A percentile compares a stretch with the other conserved stretches of the same genome.
These are phyloP conservation scores for Malassezia caprae DNA, from an alignment of 1,284 basidiomycete species.

Conservation along the genomic window DNA sequence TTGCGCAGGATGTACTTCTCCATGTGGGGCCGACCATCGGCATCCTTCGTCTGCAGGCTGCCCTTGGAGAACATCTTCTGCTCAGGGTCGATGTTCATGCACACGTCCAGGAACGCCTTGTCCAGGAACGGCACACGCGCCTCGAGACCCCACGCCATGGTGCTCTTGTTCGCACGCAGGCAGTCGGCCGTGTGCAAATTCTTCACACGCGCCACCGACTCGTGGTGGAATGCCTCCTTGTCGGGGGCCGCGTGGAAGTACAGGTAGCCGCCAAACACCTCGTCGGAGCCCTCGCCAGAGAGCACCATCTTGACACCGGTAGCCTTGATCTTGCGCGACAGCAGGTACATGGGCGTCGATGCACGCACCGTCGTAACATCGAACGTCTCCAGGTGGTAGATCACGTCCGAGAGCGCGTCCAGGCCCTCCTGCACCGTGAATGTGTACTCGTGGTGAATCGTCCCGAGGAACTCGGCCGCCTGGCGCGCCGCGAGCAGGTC, in stretches of 20 bases:
- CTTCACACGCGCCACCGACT: conserved; percentile 88
- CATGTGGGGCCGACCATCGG: conserved; percentile 41
- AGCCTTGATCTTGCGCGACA: conserved; percentile 96
- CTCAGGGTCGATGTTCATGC: conserved; percentile 80
- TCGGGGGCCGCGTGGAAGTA: conserved; percentile 99
- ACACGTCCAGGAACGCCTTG: conserved; percentile 84
- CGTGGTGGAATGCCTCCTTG: conserved; percentile 80
- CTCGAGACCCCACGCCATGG: conserved; percentile 99
- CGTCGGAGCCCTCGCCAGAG: conserved; percentile 93
- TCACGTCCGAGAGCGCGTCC: conserved; percentile 93
- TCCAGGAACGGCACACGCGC: conserved; percentile 98
- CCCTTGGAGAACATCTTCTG: conserved; percentile 89
- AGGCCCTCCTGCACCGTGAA: conserved; percentile 98
- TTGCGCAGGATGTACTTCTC: conserved; percentile 84
- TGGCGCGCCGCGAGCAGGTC: conserved; percentile 89
- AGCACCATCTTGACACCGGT: conserved; percentile 99
- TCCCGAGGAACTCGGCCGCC: conserved; percentile 85
- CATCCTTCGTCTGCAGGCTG: conserved; percentile 61
- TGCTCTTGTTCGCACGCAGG: conserved; percentile 97
- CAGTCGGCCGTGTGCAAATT: conserved; percentile 97
- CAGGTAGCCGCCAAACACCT: conserved; percentile 96
- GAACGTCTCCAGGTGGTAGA: conserved; percentile 97
- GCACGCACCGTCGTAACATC: conserved; percentile 98
- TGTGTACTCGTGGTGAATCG: conserved; percentile 92
- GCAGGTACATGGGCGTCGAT: conserved; percentile 92